Evolutionary conservation across 768 basidiomycete genomes (phyloP).

Genomic region (Leucocoprinus sp.): DNA sequence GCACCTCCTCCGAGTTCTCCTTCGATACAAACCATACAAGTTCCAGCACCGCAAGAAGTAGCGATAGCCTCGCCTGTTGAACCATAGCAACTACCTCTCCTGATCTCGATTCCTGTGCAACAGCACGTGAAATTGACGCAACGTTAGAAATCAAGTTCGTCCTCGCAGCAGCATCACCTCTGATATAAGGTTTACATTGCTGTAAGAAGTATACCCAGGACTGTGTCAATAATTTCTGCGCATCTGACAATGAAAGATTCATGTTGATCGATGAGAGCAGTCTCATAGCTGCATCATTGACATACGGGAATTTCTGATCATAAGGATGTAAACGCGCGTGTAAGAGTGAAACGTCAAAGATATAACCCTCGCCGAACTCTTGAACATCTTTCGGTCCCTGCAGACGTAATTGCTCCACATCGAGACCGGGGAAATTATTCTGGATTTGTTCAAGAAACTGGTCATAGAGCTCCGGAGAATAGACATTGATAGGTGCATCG

Average conservation of each 20-base stretch:
- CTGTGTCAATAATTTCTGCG: slow-evolving; percentile 65
- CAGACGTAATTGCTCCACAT: slow-evolving; percentile 54
- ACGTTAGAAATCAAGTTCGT: slow-evolving; percentile 49
- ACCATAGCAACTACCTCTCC: slow-evolving; percentile 84
- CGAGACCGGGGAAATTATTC: slow-evolving; percentile 47
- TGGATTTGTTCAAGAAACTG: slow-evolving; percentile 42
- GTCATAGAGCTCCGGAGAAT: slow-evolving; percentile 68
- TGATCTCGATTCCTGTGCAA: slow-evolving; percentile 58
- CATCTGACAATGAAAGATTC: slow-evolving; percentile 78
- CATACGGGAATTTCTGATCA: slow-evolving; percentile 17
- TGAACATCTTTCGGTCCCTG: slow-evolving; percentile 60
- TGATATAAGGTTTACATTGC: slow-evolving; percentile 54
- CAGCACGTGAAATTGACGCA: slow-evolving; percentile 53
- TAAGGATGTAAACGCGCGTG: slow-evolving; percentile 54
- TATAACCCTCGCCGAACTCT: slow-evolving; percentile 73
- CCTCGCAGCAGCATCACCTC: slow-evolving; percentile 50
- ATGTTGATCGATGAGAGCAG: slow-evolving; percentile 71
- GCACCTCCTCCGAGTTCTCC: slow-evolving; percentile 45
- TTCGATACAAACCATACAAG: slow-evolving; percentile 64
- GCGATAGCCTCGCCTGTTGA: slow-evolving; percentile 64
- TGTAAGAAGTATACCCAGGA: slow-evolving; percentile 73
- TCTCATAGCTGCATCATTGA: slow-evolving; percentile 43
- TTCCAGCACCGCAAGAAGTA: slow-evolving; percentile 74
- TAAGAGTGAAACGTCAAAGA: slow-evolving; percentile 57
- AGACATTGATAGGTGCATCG: slow-evolving; percentile 64